Conservation (phyloP, 2,329 filamentous ascomycete species). For the Parafenestella ontariensis region DNA sequence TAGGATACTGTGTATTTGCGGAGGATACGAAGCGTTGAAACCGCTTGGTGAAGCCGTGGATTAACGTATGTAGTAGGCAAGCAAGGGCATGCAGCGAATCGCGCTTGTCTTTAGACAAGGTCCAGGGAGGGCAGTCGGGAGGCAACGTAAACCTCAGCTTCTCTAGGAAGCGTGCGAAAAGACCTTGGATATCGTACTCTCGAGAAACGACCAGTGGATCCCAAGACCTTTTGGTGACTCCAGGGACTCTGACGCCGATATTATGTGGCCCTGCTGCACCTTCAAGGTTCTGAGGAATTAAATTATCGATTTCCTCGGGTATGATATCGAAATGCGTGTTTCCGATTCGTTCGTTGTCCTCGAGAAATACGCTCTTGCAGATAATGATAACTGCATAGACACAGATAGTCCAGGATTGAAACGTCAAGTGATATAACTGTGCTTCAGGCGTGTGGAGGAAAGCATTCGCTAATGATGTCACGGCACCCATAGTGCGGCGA, state of each 20-base stretch:
- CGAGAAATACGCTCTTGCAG: conserved; percentile 35
- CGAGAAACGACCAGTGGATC: conserved; percentile 21
- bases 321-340: conserved; percentile 15
- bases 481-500: conserved; percentile 12
- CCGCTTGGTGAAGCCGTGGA: conserved; percentile 23
- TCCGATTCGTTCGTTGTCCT: conserved; percentile 25
- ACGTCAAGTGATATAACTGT: conserved; percentile 19
- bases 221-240: conserved; percentile 10
- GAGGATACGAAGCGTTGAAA: conserved; percentile 15
- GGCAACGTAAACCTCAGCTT: conserved; percentile 26
- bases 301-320: conserved; percentile 14
- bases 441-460: conserved; percentile 11
- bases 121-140: conserved; percentile 1
- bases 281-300: conserved; percentile 7
- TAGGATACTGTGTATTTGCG: neutral
- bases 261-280: neutral
- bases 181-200: conserved; percentile 16
- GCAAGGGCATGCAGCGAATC: conserved; percentile 23
- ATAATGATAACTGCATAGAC: conserved; percentile 31
- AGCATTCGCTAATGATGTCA: conserved; percentile 18
- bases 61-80: conserved; percentile 20
- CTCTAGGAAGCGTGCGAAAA: conserved; percentile 23
- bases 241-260: neutral
- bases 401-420: conserved; percentile 27
- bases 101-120: conserved; percentile 1